Evolutionary conservation across 345 rosid genomes (phyloP).

Genomic region (Abelmoschus esculentus): DNA sequence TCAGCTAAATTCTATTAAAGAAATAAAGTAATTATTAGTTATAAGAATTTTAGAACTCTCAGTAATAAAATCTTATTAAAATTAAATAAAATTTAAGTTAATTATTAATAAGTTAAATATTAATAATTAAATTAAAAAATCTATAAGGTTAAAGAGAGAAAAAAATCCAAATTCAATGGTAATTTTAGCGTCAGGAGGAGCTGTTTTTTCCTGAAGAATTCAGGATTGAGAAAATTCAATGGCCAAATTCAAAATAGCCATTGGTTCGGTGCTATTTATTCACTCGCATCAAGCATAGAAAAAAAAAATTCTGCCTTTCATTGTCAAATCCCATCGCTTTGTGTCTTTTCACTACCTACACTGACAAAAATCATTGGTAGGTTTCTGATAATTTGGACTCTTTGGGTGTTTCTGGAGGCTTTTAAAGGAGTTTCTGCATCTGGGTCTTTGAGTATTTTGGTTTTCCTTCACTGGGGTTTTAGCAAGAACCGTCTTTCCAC

Average conservation of each 20-base stretch:
- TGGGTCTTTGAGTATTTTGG: neutral
- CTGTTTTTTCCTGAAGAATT: neutral
- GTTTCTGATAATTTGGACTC: neutral
- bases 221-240: neutral
- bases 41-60: too few relatives aligned
- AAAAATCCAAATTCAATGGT: constrained; percentile 1
- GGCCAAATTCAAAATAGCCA: neutral
- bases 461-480: neutral
- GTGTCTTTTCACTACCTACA: neutral
- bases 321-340: neutral
- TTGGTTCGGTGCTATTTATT: neutral
- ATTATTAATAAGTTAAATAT: too few relatives aligned
- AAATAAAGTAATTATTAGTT: too few relatives aligned
- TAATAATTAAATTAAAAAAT: neutral
- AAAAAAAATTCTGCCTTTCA: neutral
- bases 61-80: too few relatives aligned
- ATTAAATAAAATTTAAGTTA: too few relatives aligned
- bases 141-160: neutral
- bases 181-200: neutral
- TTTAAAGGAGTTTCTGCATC: neutral
- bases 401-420: neutral
- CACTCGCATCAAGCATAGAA: neutral
- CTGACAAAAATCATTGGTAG: neutral
- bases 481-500: neutral
- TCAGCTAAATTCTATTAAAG: too few relatives aligned